phyloP scores from a whole-genome alignment of 805 yeast genomes.

The Yueomyces sinensis region DNA sequence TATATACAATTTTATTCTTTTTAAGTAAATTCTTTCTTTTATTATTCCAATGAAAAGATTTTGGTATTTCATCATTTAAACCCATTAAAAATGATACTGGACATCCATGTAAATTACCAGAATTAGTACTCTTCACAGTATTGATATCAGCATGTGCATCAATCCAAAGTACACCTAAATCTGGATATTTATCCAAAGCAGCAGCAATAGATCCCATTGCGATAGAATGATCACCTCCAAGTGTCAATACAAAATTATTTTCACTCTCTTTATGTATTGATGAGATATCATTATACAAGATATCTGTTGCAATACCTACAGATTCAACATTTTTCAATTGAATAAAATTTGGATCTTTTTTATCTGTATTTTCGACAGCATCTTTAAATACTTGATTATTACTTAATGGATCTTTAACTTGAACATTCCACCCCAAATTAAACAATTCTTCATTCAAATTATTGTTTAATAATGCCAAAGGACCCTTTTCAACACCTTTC shows the following conservation, averaged over 20 bases:
- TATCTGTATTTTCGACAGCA: background rate
- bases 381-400: background rate
- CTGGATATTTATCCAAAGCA: constrained; percentile 64
- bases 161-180: constrained; percentile 86
- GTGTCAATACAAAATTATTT: constrained; percentile 58
- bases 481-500: constrained; percentile 89
- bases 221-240: constrained; percentile 96
- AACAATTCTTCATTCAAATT: constrained; percentile 56
- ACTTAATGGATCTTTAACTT: constrained; percentile 34
- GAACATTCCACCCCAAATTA: constrained; percentile 59
- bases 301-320: constrained; percentile 61
- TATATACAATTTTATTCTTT: constrained; percentile 69
- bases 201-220: constrained; percentile 91
- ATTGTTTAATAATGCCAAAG: constrained; percentile 59
- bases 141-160: constrained; percentile 98
- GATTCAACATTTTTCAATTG: constrained; percentile 39
- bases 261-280: constrained; percentile 44
- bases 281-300: too few relatives aligned
- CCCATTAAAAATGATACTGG: constrained; percentile 90
- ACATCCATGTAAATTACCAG: constrained; percentile 94
- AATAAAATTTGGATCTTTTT: background rate
- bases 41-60: constrained; percentile 63
- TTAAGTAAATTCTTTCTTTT: constrained; percentile 52
- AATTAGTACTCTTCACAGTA: constrained; percentile 67
- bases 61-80: constrained; percentile 42